These are phyloP conservation scores for Nakaseomyces nivariensis DNA, from an alignment of 1,139 yeast genomes.

Conservation along the genomic window DNA sequence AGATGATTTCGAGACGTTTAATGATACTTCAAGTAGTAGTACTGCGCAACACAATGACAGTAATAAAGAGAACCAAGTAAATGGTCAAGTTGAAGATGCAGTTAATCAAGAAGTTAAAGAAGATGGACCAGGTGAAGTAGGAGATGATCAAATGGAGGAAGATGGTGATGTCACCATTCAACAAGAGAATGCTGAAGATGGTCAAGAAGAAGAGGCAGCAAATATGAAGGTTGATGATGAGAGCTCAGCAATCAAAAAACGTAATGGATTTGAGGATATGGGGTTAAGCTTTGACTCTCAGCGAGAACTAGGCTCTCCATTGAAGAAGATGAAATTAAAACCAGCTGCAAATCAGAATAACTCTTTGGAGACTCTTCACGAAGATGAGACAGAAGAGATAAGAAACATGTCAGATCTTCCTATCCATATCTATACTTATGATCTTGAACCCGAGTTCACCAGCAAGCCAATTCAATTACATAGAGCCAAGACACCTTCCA, in stretches of 20 bases:
- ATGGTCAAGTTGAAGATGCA: too few relatives aligned
- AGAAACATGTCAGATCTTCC: conserved; percentile 5
- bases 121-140: neutral
- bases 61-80: neutral
- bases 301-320: conserved; percentile 22
- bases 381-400: conserved; percentile 2
- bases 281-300: conserved; percentile 9
- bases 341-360: conserved; percentile 4
- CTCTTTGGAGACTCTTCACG: neutral
- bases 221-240: conserved; percentile 6
- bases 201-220: neutral
- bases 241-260: conserved; percentile 4
- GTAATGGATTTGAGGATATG: conserved; percentile 6
- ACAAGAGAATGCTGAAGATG: neutral
- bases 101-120: neutral
- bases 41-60: too few relatives aligned
- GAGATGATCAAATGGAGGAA: neutral
- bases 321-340: conserved; percentile 20
- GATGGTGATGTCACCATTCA: conserved; percentile 1
- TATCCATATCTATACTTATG: conserved; percentile 17
- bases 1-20: neutral
- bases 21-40: neutral
- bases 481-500: conserved; percentile 9
- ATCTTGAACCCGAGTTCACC: conserved; percentile 7
- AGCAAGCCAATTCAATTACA: conserved; percentile 12